These are phyloP conservation scores for Uronychia setigera DNA, from an alignment of 73 alveolate species.

Conservation along the genomic window DNA sequence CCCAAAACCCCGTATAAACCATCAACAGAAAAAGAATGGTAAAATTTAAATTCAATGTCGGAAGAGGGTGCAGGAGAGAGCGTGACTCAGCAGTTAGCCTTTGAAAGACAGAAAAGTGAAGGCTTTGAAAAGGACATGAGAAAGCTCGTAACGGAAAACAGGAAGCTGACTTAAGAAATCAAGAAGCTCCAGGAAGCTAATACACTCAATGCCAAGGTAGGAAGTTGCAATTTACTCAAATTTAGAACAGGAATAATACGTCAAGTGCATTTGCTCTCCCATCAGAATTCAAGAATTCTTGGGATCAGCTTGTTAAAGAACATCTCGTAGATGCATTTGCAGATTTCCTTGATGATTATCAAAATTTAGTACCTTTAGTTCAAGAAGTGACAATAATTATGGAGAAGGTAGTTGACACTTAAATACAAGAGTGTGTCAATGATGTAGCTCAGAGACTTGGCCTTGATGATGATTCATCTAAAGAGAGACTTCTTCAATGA, in stretches of 20 bases:
- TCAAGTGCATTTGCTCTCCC: slow-evolving; percentile 49
- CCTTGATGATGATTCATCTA: slow-evolving; percentile 18
- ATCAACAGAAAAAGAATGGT: too few relatives aligned
- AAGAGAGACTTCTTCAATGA: slow-evolving; percentile 17
- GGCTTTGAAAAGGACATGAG: slow-evolving; percentile 35
- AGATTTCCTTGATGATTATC: slow-evolving; percentile 40
- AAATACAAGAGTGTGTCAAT: neutral
- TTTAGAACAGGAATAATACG: slow-evolving; percentile 36
- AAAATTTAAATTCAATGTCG: too few relatives aligned
- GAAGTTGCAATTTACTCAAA: neutral
- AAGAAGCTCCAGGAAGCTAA: slow-evolving; percentile 32
- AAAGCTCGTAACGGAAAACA: slow-evolving; percentile 6
- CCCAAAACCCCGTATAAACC: too few relatives aligned
- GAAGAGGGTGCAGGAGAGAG: too few relatives aligned
- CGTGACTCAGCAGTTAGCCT: too few relatives aligned
- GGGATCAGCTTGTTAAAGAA: slow-evolving; percentile 63
- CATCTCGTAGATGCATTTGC: slow-evolving; percentile 60
- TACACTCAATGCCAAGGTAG: slow-evolving; percentile 34
- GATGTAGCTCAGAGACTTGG: neutral
- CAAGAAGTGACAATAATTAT: neutral
- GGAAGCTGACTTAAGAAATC: neutral
- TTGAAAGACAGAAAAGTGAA: slow-evolving; percentile 18
- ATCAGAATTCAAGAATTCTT: slow-evolving; percentile 54
- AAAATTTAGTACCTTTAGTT: slow-evolving; percentile 53
- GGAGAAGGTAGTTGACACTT: neutral